These are phyloP conservation scores for Trametes sp. DNA, from an alignment of 1,284 basidiomycete genomes.

Conservation along the genomic window DNA sequence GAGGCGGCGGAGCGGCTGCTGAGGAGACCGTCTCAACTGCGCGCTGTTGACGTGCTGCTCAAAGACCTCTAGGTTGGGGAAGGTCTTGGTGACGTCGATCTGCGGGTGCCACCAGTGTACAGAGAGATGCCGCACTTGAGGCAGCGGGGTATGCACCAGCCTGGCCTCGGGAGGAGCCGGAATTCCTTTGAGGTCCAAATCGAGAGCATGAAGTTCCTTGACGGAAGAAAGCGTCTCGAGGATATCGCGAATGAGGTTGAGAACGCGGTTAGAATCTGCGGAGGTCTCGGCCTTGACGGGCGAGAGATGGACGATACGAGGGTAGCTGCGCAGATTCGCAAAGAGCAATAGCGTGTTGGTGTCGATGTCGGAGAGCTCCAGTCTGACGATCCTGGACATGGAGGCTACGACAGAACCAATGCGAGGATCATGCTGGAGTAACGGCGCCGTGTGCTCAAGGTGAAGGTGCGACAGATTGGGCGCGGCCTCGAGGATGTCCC, in stretches of 20 bases:
- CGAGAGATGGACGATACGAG: conserved; percentile 12
- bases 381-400: conserved; percentile 14
- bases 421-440: conserved; percentile 20
- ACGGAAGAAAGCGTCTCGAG: conserved; percentile 6
- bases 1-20: conserved; percentile 17
- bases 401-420: conserved; percentile 13
- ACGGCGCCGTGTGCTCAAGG: conserved; percentile 17
- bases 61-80: conserved; percentile 18
- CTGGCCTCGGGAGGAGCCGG: conserved; percentile 2
- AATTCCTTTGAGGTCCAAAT: conserved; percentile 21
- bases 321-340: conserved; percentile 9
- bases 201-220: conserved; percentile 16
- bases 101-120: conserved; percentile 21
- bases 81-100: conserved; percentile 16
- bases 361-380: conserved; percentile 20
- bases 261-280: conserved; percentile 7
- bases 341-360: conserved; percentile 13
- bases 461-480: conserved; percentile 16
- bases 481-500: conserved; percentile 22
- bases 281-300: conserved; percentile 7
- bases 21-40: conserved; percentile 9
- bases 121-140: conserved; percentile 18
- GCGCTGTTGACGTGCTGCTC: conserved; percentile 23
- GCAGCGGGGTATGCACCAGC: background rate
- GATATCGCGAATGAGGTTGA: conserved; percentile 12